Base-by-base conservation (phyloP, 176 grass and related monocot genomes). In the Ananas comosus region DNA sequence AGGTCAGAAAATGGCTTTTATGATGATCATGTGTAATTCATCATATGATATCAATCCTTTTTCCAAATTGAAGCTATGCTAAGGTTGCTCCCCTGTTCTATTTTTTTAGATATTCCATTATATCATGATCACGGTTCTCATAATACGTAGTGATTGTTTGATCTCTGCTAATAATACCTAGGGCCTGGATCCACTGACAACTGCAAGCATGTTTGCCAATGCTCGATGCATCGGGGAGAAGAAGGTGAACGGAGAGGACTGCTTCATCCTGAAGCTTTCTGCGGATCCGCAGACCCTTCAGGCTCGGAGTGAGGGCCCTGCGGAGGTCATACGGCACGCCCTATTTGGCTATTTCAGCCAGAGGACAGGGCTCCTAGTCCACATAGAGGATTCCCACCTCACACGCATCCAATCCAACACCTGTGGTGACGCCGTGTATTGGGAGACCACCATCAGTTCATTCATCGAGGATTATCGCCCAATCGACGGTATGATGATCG, bases 301-400 rank as follows among this genome's bases (percentile, higher is more conserved):
- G 49, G 72, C 76, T 28, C 85, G 85, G 9, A 88, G 79, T 9
- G 79, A 79, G 61, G 85, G 82, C 33, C 76, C 69, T 13, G 79
- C 85, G 0, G 89, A 91, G 82, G 79, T 91, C 50, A 88, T 91
- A 49, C 80, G 85, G 61, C 89, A 91, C 58, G 85, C 74, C 29
- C 81, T 82, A 68, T 91, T 87, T 21, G 89, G 85, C 12, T 91
- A 81, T 64, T 91, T 91, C 72, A 88, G 85, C 85, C 89, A 91
- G 65, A 84, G 76, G 50, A 91, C 89, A 17, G 89, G 85, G 29
- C 85, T 91, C 14, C 81, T 91, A 12, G 67, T 85, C 64, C 89
- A 91, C 69, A 79, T 91, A 0, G 89, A 91, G 79, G 89, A 91
- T 58, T 91, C 89, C 12, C 89, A 88, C 11, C 85, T 91, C 73